Percentiles rank a stretch among this genome's conserved stretches.
These are phyloP conservation scores for Plenodomus biglobosus DNA, from an alignment of 2,329 filamentous ascomycete species.

Conservation along the genomic window DNA sequence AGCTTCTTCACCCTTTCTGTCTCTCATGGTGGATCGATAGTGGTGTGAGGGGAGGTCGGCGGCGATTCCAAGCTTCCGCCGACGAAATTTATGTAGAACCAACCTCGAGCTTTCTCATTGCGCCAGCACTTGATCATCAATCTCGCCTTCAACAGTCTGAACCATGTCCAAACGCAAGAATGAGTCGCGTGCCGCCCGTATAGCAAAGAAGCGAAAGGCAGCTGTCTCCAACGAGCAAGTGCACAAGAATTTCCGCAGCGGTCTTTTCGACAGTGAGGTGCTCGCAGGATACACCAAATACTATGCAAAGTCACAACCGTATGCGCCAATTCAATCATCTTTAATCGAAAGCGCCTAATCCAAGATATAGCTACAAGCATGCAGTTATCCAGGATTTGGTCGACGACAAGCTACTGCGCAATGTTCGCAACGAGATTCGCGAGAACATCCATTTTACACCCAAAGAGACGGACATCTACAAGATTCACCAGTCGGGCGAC, in stretches of 20 bases:
- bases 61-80: conserved; percentile 10
- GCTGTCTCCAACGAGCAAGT: conserved; percentile 46
- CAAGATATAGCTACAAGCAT: conserved; percentile 71
- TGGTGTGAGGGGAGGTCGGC: conserved; percentile 21
- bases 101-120: conserved; percentile 3
- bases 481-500: conserved; percentile 98
- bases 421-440: conserved; percentile 85
- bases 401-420: conserved; percentile 76
- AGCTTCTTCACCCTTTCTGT: background rate
- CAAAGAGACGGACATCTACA: conserved; percentile 99
- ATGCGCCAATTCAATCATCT: conserved; percentile 14
- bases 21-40: conserved; percentile 6
- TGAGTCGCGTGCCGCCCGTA: conserved; percentile 41
- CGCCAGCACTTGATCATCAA: conserved; percentile 4
- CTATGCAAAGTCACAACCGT: conserved; percentile 46
- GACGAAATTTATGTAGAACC: conserved; percentile 17
- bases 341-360: conserved; percentile 6
- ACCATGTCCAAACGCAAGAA: conserved; percentile 47
- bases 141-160: background rate
- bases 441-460: conserved; percentile 92
- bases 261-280: conserved; percentile 43
- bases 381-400: conserved; percentile 83
- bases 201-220: conserved; percentile 48
- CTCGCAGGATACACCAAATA: conserved; percentile 39
- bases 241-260: conserved; percentile 43